Evolutionary conservation across 202 grass and related monocot species (phyloP), one percentile per base, ranked within the genome.

Genomic region (Saccharum hybrid): DNA sequence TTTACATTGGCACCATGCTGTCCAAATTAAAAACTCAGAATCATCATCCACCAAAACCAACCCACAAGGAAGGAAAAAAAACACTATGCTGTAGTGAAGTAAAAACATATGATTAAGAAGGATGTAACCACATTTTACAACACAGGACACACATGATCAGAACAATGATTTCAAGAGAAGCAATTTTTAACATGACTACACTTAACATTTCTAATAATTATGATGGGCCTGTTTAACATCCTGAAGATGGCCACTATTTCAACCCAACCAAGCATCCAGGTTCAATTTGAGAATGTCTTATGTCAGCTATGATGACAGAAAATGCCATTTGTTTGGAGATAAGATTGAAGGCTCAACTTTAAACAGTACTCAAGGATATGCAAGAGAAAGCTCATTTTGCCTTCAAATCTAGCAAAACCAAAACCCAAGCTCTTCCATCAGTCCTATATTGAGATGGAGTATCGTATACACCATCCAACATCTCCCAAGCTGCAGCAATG

Each of bases 1-100:
- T 98, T 96, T 66, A 92, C 89, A 72, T 98, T 88, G 10, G 85
- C 93, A 26, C 96, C 96, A 54, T 98, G 96, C 96, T 98, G 93
- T 71, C 39, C 68, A 84, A 81, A 83, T 22, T 33, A 7, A 72
- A 85, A 74, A 10, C 57, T 68, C 52, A 68, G 14, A 81, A 72
- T 60, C 4, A n/a, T 69, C 63, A 71, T 52, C n/a, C 5, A 57
- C 34, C 3, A 70, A 68, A 83, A 16, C 70, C 75, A 81, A 83
- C 69, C 19, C 26, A 84, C 68, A 34, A 72, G n/a, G 22, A 72
- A 5, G 1, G 0, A 11, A 2, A 85, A 84, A 40, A 23, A 18
- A 28, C 5, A 7, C 42, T 30, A 49, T 70, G 66, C 9, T 42
- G 10, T 45, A 36, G 30, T 36, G 4, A 40, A 73, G 60, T 22